A percentile compares a stretch with the other conserved stretches of the same genome.
phyloP scores from a whole-genome alignment of 768 basidiomycete species.

The Phylloporus sp. region DNA sequence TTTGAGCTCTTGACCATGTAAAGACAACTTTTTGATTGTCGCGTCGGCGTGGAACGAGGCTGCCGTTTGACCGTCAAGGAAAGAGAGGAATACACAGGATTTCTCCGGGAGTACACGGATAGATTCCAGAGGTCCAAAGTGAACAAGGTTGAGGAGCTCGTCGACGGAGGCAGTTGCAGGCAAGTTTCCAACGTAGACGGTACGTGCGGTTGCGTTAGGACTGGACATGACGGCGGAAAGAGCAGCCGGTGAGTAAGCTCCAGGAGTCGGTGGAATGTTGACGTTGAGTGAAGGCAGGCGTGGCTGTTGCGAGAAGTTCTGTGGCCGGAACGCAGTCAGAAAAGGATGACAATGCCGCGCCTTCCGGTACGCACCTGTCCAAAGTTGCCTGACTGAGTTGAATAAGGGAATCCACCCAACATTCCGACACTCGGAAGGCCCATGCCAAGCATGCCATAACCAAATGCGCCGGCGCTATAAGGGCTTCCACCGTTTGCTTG shows the following conservation, averaged over 20 bases:
- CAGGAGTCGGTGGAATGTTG: constrained; percentile 66
- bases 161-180: constrained; percentile 95
- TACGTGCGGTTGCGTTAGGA: constrained; percentile 67
- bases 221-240: constrained; percentile 67
- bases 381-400: constrained; percentile 64
- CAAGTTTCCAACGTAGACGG: constrained; percentile 95
- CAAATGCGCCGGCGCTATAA: constrained; percentile 49
- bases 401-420: constrained; percentile 68
- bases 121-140: constrained; percentile 94
- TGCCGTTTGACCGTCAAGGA: constrained; percentile 89
- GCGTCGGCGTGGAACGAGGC: constrained; percentile 98
- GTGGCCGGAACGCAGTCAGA: constrained; percentile 10
- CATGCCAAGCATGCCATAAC: constrained; percentile 78
- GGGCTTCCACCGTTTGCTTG: constrained; percentile 45
- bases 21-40: constrained; percentile 84
- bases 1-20: constrained; percentile 95
- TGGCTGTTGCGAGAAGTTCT: constrained; percentile 42
- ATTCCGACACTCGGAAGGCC: constrained; percentile 71
- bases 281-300: constrained; percentile 63
- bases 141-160: constrained; percentile 94
- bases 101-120: constrained; percentile 95
- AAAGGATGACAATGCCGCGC: no score
- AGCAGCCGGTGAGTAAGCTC: constrained; percentile 74
- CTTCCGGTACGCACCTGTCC: constrained; percentile 55
- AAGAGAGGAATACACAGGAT: constrained; percentile 96